A percentile compares a stretch with the other conserved stretches of the same genome.
phyloP scores from a whole-genome alignment of 371 early-diverging fungal species.

The Mucor plumbeus region DNA sequence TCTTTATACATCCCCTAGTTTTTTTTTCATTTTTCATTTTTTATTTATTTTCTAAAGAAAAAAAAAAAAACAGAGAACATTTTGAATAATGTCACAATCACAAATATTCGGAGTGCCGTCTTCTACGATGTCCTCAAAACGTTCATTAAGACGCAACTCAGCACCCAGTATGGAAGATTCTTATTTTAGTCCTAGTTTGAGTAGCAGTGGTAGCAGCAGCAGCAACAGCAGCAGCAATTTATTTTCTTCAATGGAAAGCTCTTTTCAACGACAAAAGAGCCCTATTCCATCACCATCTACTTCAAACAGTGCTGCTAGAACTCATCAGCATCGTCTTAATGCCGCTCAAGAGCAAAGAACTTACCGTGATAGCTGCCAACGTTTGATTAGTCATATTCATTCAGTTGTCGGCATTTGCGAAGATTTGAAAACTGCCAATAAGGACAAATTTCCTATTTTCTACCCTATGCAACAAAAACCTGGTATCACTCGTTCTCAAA shows the following conservation, averaged over 20 bases:
- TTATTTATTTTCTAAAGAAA: background rate
- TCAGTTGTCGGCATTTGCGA: slow-evolving; percentile 63
- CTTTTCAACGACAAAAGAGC: background rate
- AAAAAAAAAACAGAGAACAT: background rate
- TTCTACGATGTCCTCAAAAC: slow-evolving; percentile 16
- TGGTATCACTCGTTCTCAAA: slow-evolving; percentile 43
- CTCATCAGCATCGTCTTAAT: slow-evolving; percentile 50
- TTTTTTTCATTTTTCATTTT: slow-evolving; percentile 4
- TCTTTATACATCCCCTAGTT: slow-evolving; percentile 6
- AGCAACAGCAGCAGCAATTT: slow-evolving; percentile 7
- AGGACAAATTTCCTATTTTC: slow-evolving; percentile 66
- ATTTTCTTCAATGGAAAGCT: slow-evolving; percentile 20
- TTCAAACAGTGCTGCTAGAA: slow-evolving; percentile 33
- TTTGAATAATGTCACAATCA: slow-evolving; percentile 23
- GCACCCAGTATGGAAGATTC: slow-evolving; percentile 38
- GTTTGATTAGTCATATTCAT: slow-evolving; percentile 64
- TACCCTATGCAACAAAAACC: slow-evolving; percentile 45
- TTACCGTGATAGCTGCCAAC: slow-evolving; percentile 74
- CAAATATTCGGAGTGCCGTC: slow-evolving; percentile 24
- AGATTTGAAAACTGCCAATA: slow-evolving; percentile 68
- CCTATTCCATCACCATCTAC: slow-evolving; percentile 29
- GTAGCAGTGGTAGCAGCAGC: slow-evolving; percentile 11
- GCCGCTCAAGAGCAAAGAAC: slow-evolving; percentile 65
- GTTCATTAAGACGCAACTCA: slow-evolving; percentile 40
- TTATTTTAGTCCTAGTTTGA: slow-evolving; percentile 17